Evolutionary conservation across 768 basidiomycete species (phyloP), one percentile per base, ranked within the genome.

Genomic region (Hypholoma fasciculare): DNA sequence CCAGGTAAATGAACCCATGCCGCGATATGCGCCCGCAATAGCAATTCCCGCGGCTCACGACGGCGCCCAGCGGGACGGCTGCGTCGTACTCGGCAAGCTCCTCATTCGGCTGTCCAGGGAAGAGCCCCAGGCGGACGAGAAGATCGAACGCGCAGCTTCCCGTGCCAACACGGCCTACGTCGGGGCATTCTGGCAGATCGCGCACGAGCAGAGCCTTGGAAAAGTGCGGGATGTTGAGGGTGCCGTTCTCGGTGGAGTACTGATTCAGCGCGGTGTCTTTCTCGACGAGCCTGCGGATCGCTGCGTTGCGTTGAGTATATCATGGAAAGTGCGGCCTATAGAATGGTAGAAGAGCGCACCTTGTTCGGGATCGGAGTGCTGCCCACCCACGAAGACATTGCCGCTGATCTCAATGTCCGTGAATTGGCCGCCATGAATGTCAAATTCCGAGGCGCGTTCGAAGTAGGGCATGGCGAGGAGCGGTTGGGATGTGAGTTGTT

Each of bases 1-100:
- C 56, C 1, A 61, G 51, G 39, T 44, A 57, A 17, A 61, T 49
- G 44, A 61, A 36, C 1, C 60, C 60, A 19, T 61, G 60, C 27
- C 56, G 50, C 11, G 60, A 61, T 17, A 61, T 61, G 27, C 60
- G 60, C 9, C 60, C 60, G 47, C 60, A 61, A 34, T 57, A 57
- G 40, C 60, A 61, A 19, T 47, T 43, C 11, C 60, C 47, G 2
- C 56, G 55, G 26, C 44, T 49, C 3, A 57, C 47, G 16, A 61
- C 52, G 16, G 38, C 30, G 7, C 49, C 56, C 7, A 61, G 17
- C 6, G 60, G 52, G 6, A 61, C 39, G 7, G 30, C 30, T 1
- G 27, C 34, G 27, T 61, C 60, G 49, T 61, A 61, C 54, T 61
- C 60, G 11, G 52, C 56, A 2, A 57, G 53, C 6, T 16, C 39